Percentiles rank a stretch among this genome's conserved stretches.
phyloP scores from a whole-genome alignment of 2,329 filamentous ascomycete genomes.

The Scedosporium aurantiacum region DNA sequence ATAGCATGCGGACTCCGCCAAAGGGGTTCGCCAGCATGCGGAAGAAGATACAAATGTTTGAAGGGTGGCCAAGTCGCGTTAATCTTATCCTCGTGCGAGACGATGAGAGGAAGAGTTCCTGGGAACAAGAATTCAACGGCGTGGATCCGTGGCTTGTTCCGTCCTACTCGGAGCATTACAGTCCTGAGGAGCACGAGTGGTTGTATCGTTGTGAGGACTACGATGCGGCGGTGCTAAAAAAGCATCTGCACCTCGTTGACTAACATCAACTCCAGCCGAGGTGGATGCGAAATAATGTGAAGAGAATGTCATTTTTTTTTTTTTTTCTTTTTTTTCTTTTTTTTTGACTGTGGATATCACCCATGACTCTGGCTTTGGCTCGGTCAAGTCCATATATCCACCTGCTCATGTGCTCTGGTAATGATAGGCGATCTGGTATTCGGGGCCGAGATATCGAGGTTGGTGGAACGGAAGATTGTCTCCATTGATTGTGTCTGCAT shows the following conservation, averaged over 20 bases:
- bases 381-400: too few species aligned
- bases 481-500: too few species aligned
- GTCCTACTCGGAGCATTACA: not conserved
- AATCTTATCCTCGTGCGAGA: not conserved
- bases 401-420: too few species aligned
- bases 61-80: not conserved
- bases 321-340: too few species aligned
- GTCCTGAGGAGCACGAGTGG: not conserved
- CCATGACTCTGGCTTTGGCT: too few species aligned
- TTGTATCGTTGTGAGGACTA: not conserved
- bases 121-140: not conserved
- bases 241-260: not conserved
- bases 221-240: not conserved
- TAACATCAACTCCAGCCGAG: not conserved
- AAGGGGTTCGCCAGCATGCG: not conserved
- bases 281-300: too few species aligned
- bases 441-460: too few species aligned
- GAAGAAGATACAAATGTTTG: conserved; percentile 1
- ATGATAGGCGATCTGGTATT: too few species aligned
- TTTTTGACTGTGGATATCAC: too few species aligned
- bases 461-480: too few species aligned
- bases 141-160: not conserved
- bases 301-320: too few species aligned
- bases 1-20: not conserved
- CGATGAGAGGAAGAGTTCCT: not conserved